Base-by-base conservation (phyloP, 108 stramenopile genomes). In the Bacterosira constricta region DNA sequence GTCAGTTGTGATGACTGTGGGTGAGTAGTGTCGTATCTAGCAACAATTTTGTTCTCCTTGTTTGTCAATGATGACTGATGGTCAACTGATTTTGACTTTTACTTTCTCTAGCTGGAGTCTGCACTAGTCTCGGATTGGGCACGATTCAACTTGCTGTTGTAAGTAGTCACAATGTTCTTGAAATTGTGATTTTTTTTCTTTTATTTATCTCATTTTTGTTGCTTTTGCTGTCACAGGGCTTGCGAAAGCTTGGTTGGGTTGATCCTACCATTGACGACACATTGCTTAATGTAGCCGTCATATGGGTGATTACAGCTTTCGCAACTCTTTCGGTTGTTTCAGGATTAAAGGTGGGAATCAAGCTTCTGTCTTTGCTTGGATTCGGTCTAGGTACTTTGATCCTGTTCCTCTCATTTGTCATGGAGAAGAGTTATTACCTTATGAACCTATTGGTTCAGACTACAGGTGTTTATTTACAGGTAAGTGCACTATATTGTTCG, bases 361-460 rank as follows among this genome's bases (percentile, higher is more conserved):
- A 86, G 67, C 37, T 37, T 20, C 73, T 89, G 37, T 84, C 85
- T 12, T 32, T 69, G 13, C 5, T 84, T 58, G 87, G 75, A 11
- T 83, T 88, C 52, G 58, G 61, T 11, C 35, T 82, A 50, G 84
- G 85, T 27, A 55, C 49, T 52, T n/a, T 85, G 0, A 49, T 89
- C 17, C 67, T 83, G 27, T 68, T 75, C 49, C 45, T 77, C 1
- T 66, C 77, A 34, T 80, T 89, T 32, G 69, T 73, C 47, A 67
- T 85, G 73, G 88, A 89, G 21, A 82, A 89, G 58, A 83, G 83
- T 4, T 83, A 75, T 55, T 89, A 55, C 57, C 23, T 89, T 7
- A 47, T 86, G 13, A 82, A 89, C 47, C 53, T 83, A 4, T 50
- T 79, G 18, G 74, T 84, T 18, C 80, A 86, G 63, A 63, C 76